phyloP scores from a whole-genome alignment of 2,329 filamentous ascomycete species.

The Macrophomina tecta region DNA sequence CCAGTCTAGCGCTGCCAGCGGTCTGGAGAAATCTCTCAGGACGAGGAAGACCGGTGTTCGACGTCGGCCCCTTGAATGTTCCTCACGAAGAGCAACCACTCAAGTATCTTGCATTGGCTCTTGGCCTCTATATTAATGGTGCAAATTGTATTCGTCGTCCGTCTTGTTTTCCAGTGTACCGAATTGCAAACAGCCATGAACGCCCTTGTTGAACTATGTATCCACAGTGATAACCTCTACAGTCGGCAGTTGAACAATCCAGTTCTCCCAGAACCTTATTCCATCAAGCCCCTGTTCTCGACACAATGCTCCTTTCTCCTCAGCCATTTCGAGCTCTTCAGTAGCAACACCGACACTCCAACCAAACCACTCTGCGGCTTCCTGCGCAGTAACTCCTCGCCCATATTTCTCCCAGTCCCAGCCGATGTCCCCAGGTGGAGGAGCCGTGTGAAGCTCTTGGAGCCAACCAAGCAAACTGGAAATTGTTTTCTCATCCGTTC shows the following conservation, averaged over 20 bases:
- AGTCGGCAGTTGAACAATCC: conserved; percentile 36
- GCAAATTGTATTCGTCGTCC: background rate
- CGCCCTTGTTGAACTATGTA: background rate
- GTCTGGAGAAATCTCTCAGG: background rate
- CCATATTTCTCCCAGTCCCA: conserved; percentile 84
- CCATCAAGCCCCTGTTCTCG: conserved; percentile 92
- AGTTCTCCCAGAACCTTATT: conserved; percentile 90
- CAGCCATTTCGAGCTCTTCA: conserved; percentile 96
- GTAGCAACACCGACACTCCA: conserved; percentile 97
- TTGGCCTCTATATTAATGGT: background rate
- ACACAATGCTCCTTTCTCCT: conserved; percentile 85
- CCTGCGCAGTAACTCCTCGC: conserved; percentile 85
- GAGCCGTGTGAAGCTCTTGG: conserved; percentile 70
- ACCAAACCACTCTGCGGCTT: conserved; percentile 86
- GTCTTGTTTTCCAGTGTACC: background rate
- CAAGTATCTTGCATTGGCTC: too few relatives aligned
- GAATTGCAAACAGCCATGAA: background rate
- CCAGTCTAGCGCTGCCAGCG: background rate
- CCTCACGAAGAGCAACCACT: background rate
- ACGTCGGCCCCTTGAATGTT: background rate
- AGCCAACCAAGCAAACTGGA: conserved; percentile 79
- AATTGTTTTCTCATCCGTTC: conserved; percentile 90
- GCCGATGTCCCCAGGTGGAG: conserved; percentile 66
- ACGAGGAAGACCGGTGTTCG: background rate
- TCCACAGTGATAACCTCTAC: conserved; percentile 2